Evolutionary conservation across 2,329 filamentous ascomycete species (phyloP), one percentile per base, ranked within the genome.

Genomic region (Akanthomyces dipterigenus): DNA sequence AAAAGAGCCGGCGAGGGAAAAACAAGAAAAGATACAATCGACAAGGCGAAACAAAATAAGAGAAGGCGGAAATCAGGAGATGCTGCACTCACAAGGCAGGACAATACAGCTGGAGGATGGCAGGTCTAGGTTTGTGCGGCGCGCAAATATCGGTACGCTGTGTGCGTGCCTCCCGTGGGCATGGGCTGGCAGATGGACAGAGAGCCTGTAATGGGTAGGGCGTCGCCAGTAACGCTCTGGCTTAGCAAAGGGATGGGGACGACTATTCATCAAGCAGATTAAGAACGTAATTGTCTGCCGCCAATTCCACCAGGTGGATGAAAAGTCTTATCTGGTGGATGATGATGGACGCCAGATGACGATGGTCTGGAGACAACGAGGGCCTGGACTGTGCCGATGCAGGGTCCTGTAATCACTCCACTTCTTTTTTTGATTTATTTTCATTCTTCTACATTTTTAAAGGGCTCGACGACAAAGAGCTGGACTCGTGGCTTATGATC

Each of bases 221-320:
- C 18, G 14, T 26, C 6, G 16, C 26, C 9, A 31, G 24, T 7
- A 48, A 36, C 26, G 14, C 5, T 38, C 28, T 48, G 28, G 34
- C 40, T 56, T 56, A 42, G 54, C 26, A 56, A 56, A 36, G 48
- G 54, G 31, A 56, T 56, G 54, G 54, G 40, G 42, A 56, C 46
- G 54, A 31, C 26, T 42, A 26, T 43, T 55, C n/a, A 36, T 48
- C 46, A 56, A 31, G 28, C 20, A 34, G 16, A 12, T 42, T 56
- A 42, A 42, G 54, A 56, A 56, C 54, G 28, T 3, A 26, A 20
- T 28, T 34, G 28, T 28, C 31, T 12, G 31, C 16, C 5, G 16
- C 38, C 20, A 20, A 43, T 46, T 5, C 7, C 8, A 46, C 20
- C 43, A 46, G 20, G 20, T 46, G 43, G 11, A 31, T 24, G 49